Evolutionary conservation across 139 green algal genomes (phyloP).

Genomic region (Chlamydomonas sphaeroides): DNA sequence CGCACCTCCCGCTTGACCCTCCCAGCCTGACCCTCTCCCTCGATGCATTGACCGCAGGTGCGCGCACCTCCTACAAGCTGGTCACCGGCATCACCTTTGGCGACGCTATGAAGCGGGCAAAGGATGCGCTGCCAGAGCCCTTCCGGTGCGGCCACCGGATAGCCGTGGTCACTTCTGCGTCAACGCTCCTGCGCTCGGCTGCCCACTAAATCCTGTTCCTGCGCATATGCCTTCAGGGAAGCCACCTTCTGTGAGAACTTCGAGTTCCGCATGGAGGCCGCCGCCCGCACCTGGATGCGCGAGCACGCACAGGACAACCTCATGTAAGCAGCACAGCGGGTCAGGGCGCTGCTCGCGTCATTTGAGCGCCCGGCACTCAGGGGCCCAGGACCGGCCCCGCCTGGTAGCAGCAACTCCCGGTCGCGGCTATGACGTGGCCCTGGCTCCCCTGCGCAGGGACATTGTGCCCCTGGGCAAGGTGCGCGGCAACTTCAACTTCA

Average conservation of each 20-base stretch:
- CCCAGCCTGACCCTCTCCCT: background rate
- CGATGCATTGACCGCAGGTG: slow-evolving; percentile 56
- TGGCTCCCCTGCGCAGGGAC: slow-evolving; percentile 66
- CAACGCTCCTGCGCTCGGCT: too few species aligned
- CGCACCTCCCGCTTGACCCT: background rate
- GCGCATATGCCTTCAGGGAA: background rate
- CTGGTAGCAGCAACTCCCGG: too few species aligned
- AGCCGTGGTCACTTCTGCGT: too few species aligned
- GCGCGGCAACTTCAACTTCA: slow-evolving; percentile 88
- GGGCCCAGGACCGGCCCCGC: too few species aligned
- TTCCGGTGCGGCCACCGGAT: too few species aligned
- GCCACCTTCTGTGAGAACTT: slow-evolving; percentile 82
- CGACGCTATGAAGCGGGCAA: slow-evolving; percentile 66
- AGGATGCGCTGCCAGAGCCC: slow-evolving; percentile 64
- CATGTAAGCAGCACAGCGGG: too few species aligned
- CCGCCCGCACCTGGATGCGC: slow-evolving; percentile 85
- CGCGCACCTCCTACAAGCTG: slow-evolving; percentile 82
- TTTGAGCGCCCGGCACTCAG: too few species aligned
- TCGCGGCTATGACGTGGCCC: too few species aligned
- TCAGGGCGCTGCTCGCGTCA: too few species aligned
- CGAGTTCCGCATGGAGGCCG: slow-evolving; percentile 76
- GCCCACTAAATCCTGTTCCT: too few species aligned
- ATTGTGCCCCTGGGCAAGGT: slow-evolving; percentile 84
- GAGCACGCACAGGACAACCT: slow-evolving; percentile 89
- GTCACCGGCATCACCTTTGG: slow-evolving; percentile 71